A percentile compares a stretch with the other conserved stretches of the same genome.
Evolutionary conservation across 495 filamentous ascomycete species (phyloP).

Genomic region (Penicillium desertorum): DNA sequence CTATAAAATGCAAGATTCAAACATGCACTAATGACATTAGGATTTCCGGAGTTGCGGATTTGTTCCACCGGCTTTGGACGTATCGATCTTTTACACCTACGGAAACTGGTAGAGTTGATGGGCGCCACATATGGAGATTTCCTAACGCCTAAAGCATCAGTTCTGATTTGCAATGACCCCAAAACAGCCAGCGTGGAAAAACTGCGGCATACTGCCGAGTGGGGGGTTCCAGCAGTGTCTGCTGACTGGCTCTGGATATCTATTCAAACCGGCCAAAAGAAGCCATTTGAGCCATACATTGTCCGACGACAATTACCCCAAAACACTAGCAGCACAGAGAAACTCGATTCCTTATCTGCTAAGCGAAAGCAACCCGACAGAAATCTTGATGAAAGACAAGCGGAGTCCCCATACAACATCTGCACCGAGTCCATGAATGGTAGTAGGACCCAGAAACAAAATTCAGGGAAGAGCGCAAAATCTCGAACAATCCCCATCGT

Average conservation of each 20-base stretch:
- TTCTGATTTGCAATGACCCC: conserved; percentile 66
- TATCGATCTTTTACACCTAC: conserved; percentile 81
- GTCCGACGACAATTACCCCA: conserved; percentile 35
- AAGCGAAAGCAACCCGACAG: conserved; percentile 15
- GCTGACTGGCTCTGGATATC: conserved; percentile 83
- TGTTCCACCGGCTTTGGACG: conserved; percentile 80
- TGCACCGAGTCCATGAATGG: not conserved
- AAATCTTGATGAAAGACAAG: conserved; percentile 3
- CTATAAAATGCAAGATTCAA: not conserved
- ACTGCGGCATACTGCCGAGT: conserved; percentile 66
- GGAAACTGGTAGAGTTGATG: conserved; percentile 70
- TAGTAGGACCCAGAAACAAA: conserved; percentile 1
- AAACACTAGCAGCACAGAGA: conserved; percentile 22
- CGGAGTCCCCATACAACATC: not conserved
- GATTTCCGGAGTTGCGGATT: conserved; percentile 65
- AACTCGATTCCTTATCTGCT: conserved; percentile 21
- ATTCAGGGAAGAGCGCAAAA: conserved; percentile 7
- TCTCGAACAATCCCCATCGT: conserved; percentile 16
- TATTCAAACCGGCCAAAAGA: conserved; percentile 56
- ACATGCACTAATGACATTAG: conserved; percentile 33
- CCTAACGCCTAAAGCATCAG: conserved; percentile 61
- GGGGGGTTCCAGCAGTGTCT: conserved; percentile 74
- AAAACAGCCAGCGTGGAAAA: conserved; percentile 69
- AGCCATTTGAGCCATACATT: conserved; percentile 51
- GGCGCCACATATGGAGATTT: conserved; percentile 73